Conservation (phyloP, 805 yeast species). For the Schizosaccharomyces lindneri region DNA sequence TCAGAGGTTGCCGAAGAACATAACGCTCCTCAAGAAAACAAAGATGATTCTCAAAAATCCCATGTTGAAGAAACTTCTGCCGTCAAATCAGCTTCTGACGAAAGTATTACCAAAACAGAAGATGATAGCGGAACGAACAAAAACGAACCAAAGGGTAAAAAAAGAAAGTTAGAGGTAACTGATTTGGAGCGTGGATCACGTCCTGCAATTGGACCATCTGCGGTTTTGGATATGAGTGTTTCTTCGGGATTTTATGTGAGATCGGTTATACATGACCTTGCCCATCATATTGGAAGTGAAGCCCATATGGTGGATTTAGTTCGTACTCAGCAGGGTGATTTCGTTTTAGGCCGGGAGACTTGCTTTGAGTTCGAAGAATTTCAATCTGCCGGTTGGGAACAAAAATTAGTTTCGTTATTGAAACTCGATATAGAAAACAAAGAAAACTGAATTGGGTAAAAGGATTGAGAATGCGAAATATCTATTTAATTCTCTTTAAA, state of each 20-base stretch:
- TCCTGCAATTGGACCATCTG: constrained; percentile 14
- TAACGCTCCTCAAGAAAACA: neutral
- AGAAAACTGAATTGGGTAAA: neutral
- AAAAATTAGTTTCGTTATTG: neutral
- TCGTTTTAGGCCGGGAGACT: neutral
- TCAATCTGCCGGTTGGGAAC: neutral
- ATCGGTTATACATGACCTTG: constrained; percentile 70
- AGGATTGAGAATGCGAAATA: too few relatives aligned
- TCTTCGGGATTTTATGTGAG: constrained; percentile 91
- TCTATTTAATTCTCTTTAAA: too few relatives aligned
- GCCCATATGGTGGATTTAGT: constrained; percentile 72
- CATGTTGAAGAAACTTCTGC: neutral
- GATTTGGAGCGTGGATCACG: neutral
- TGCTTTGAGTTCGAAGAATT: neutral
- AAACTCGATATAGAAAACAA: neutral
- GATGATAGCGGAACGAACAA: constrained; percentile 15
- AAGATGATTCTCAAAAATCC: neutral
- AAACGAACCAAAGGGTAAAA: neutral
- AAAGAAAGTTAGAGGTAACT: constrained; percentile 3
- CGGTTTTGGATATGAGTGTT: constrained; percentile 55
- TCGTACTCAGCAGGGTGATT: constrained; percentile 55
- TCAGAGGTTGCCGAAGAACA: neutral
- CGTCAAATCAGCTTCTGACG: neutral
- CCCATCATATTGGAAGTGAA: constrained; percentile 51
- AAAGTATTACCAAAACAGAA: constrained; percentile 14